Base-by-base conservation (phyloP, 352 stramenopile species). In the Globisporangium abappressorium region DNA sequence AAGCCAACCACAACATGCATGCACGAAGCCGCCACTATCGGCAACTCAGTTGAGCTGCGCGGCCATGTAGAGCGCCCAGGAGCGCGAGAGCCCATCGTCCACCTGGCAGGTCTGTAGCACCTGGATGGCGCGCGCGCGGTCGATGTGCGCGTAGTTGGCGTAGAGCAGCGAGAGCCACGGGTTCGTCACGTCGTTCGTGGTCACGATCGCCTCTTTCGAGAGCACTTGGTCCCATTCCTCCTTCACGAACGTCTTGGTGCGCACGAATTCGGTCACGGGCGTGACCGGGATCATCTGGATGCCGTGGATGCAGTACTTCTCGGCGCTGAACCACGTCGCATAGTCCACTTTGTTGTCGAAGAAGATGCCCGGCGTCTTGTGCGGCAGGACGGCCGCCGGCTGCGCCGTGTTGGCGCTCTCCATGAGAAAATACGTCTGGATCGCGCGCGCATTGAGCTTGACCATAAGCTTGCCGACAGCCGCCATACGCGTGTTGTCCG, bases 311-410 rank as follows among this genome's bases (percentile, higher is more conserved):
- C 82, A 90, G 65, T 88, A 82, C 65, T 75, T 70, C 9, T 89
- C 80, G 5, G 68, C 70, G 41, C 75, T 88, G 75, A 92, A 92
- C 85, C 85, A 92, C 65, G 81, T 93, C 20, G 85, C 75, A 64
- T 93, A 93, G 74, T 93, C 84, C 14, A 80, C 75, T 65, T 93
- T 93, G 72, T 93, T 93, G 69, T 92, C 83, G 46, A 93, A 93
- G 46, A 89, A 74, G 57, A 92, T 93, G 18, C 85, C 85, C 1
- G 81, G 66, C 11, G 81, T 82, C 70, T 89, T 91, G 57, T 79
- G 79, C 3, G 73, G 55, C 1, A 78, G 73, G 60, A 85, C 80
- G 20, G 49, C 69, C 20, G 63, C 60, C 1, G 82, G 82, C 59
- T 93, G 82, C 46, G 90, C 79, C 11, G 57, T 77, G 65, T 84